Conservation (phyloP, 805 yeast species). For the Komagataella phaffii region DNA sequence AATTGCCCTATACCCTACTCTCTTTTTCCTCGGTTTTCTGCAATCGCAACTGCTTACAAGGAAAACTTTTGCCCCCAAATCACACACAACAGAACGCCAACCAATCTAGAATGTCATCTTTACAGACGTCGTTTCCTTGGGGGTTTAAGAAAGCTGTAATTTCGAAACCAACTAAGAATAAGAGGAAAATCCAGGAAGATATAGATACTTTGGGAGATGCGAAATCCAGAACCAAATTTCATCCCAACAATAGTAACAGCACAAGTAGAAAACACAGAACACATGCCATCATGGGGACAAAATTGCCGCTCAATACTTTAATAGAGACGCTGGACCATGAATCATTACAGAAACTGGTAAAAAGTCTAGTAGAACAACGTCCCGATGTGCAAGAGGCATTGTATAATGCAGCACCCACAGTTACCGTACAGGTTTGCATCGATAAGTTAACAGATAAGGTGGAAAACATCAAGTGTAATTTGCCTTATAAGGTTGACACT, state of each 20-base stretch:
- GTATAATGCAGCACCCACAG: constrained; percentile 37
- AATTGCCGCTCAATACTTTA: constrained; percentile 45
- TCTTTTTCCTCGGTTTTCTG: not conserved
- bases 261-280: not conserved
- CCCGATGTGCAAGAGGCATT: constrained; percentile 50
- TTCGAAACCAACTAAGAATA: not conserved
- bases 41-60: not conserved
- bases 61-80: not conserved
- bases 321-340: constrained; percentile 55
- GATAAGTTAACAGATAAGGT: constrained; percentile 33
- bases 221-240: not conserved
- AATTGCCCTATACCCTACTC: not conserved
- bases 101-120: not conserved
- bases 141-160: not conserved
- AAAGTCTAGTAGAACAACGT: constrained; percentile 37
- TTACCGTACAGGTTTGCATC: constrained; percentile 39
- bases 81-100: not conserved
- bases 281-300: constrained; percentile 1
- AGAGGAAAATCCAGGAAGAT: not conserved
- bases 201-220: not conserved
- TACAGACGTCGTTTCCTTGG: not conserved
- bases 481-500: constrained; percentile 70
- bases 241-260: not conserved
- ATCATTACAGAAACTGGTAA: constrained; percentile 38
- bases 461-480: constrained; percentile 26